Base-by-base conservation (phyloP, 495 filamentous ascomycete genomes). In the Gamarada debralockiae region DNA sequence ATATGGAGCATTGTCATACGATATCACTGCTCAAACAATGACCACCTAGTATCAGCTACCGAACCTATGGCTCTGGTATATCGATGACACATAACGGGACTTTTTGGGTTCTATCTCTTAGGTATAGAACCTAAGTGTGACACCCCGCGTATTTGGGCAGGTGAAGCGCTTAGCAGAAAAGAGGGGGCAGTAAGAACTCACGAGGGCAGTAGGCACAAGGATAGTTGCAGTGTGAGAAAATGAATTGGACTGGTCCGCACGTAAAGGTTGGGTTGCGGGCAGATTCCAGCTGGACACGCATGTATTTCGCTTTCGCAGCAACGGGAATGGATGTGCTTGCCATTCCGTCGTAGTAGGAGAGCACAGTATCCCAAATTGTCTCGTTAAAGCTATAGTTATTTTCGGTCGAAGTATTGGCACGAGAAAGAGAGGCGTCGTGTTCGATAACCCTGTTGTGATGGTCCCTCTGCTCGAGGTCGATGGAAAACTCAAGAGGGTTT, bases 321-420 rank as follows among this genome's bases (percentile, higher is more conserved):
- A 48, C 33, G 2, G 22, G 23, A 18, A 55, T 49, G 31, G 24
- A 37, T 3, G 44, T 55, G 10, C 14, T 25, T 2, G 2, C 17
- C 43, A 48, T 46, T 13, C 52, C 44, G 13, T 29, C 25, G 20
- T 41, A 49, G 36, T 31, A 49, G 4, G 33, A 43, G 2, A 66
- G 52, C 49, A 64, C 36, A 4, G 58, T 53, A 27, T 60, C 36
- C 47, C 61, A 62, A 45, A 66, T 62, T n/a, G 47, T 55, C n/a
- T 56, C 59, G 49, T 61, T 59, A 55, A 66, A 62, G 27, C 54
- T 58, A 54, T 63, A 55, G 49, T 65, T 63, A 27, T 61, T 60
- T 48, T 54, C 57, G 15, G 56, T 48, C 6, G 3, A 34, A 33
- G 50, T 49, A 52, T 67, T 63, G n/a, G 52, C 50, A 22, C 64